phyloP scores from a whole-genome alignment of 208 protist species.

The Porcisia hertigi region DNA sequence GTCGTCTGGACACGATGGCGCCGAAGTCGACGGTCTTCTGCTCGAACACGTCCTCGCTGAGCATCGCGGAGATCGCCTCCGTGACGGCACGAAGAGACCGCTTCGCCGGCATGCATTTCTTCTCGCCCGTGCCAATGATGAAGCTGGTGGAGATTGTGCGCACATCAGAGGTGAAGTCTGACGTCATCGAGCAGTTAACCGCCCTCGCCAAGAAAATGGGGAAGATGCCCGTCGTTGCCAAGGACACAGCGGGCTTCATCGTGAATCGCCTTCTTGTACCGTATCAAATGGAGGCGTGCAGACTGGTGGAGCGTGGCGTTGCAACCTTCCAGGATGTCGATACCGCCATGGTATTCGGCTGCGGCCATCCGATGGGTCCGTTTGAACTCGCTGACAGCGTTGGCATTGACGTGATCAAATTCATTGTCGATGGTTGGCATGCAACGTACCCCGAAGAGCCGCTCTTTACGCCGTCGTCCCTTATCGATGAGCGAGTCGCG shows the following conservation, averaged over 20 bases:
- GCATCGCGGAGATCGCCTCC: slow-evolving; percentile 60
- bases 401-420: slow-evolving; percentile 74
- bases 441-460: slow-evolving; percentile 53
- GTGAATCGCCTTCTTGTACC: slow-evolving; percentile 91
- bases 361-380: slow-evolving; percentile 91
- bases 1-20: slow-evolving; percentile 50
- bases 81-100: slow-evolving; percentile 56
- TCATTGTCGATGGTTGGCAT: slow-evolving; percentile 79
- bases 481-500: slow-evolving; percentile 61
- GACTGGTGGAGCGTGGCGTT: slow-evolving; percentile 80
- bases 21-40: slow-evolving; percentile 75
- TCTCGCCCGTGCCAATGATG: slow-evolving; percentile 91
- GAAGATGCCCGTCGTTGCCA: slow-evolving; percentile 69
- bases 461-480: slow-evolving; percentile 58
- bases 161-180: slow-evolving; percentile 49
- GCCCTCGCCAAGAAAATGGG: slow-evolving; percentile 56
- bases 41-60: slow-evolving; percentile 87
- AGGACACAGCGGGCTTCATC: slow-evolving; percentile 90
- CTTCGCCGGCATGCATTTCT: slow-evolving; percentile 90
- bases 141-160: slow-evolving; percentile 90
- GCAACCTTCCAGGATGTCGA: slow-evolving; percentile 83
- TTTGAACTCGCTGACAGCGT: slow-evolving; percentile 81
- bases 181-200: slow-evolving; percentile 47
- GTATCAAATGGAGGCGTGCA: slow-evolving; percentile 75
- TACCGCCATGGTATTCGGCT: slow-evolving; percentile 88